A percentile compares a stretch with the other conserved stretches of the same genome.
These are phyloP conservation scores for Stagonosporopsis vannaccii DNA, from an alignment of 2,329 filamentous ascomycete species.

Conservation along the genomic window DNA sequence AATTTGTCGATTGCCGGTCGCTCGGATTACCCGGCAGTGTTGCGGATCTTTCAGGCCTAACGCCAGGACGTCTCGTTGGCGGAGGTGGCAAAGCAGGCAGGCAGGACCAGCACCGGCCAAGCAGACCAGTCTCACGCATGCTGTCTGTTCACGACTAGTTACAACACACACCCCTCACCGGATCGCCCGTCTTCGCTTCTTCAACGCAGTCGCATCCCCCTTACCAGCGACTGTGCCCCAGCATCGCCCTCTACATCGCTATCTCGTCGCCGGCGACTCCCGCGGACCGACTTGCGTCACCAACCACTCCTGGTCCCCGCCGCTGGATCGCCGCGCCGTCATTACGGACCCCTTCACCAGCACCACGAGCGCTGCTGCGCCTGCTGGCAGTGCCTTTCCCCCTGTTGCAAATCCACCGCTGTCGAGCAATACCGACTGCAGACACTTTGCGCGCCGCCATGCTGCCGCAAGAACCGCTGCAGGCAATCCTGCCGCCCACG, in stretches of 20 bases:
- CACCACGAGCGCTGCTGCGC: slow-evolving; percentile 34
- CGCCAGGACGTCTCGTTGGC: slow-evolving; percentile 18
- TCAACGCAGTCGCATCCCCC: slow-evolving; percentile 18
- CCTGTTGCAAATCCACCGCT: slow-evolving; percentile 2
- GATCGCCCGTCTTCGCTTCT: slow-evolving; percentile 15
- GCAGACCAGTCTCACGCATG: slow-evolving; percentile 29
- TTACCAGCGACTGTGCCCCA: slow-evolving; percentile 2
- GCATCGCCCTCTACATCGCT: slow-evolving; percentile 14
- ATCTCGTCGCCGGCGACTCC: slow-evolving; percentile 23
- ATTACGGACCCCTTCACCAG: slow-evolving; percentile 10
- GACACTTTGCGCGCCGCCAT: slow-evolving; percentile 29
- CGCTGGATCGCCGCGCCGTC: slow-evolving; percentile 21
- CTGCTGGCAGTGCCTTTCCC: slow-evolving; percentile 21
- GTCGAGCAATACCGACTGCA: slow-evolving; percentile 8
- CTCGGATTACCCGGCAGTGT: slow-evolving; percentile 26
- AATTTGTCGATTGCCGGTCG: slow-evolving; percentile 10
- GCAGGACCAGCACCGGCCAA: slow-evolving; percentile 26
- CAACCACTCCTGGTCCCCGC: slow-evolving; percentile 27
- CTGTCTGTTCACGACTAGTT: slow-evolving; percentile 14
- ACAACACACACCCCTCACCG: slow-evolving; percentile 19
- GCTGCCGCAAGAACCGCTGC: slow-evolving; percentile 43
- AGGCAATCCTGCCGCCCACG: slow-evolving; percentile 37
- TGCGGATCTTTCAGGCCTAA: slow-evolving; percentile 17
- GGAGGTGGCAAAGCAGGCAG: slow-evolving; percentile 32
- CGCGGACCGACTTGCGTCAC: slow-evolving; percentile 27